These are phyloP conservation scores for Martiniozyma abietophila DNA, from an alignment of 805 yeast species.

Conservation along the genomic window DNA sequence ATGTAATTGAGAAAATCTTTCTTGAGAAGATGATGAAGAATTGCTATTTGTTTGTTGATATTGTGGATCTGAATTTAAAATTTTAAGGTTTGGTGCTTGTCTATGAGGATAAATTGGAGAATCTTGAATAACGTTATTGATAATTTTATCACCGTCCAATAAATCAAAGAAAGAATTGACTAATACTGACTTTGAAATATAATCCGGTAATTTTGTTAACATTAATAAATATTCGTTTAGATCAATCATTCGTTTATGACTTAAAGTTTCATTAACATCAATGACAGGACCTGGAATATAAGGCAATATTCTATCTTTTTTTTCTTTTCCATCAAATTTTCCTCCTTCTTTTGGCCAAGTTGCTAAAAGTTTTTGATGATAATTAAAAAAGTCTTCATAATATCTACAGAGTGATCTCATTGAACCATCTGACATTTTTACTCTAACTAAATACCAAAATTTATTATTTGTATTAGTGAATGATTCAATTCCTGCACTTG, in stretches of 20 bases:
- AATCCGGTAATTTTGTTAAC: slow-evolving; percentile 61
- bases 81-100: slow-evolving; percentile 24
- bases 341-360: slow-evolving; percentile 92
- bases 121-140: slow-evolving; percentile 11
- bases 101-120: slow-evolving; percentile 23
- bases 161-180: slow-evolving; percentile 67
- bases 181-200: slow-evolving; percentile 60
- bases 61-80: slow-evolving; percentile 17
- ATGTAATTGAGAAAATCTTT: slow-evolving; percentile 37
- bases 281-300: slow-evolving; percentile 95
- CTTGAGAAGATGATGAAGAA: slow-evolving; percentile 35
- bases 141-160: slow-evolving; percentile 53
- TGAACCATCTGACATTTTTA: slow-evolving; percentile 59
- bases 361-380: slow-evolving; percentile 76
- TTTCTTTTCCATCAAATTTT: slow-evolving; percentile 55
- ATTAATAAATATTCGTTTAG: slow-evolving; percentile 43
- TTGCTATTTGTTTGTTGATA: slow-evolving; percentile 8
- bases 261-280: slow-evolving; percentile 69
- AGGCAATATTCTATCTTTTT: slow-evolving; percentile 78
- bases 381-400: slow-evolving; percentile 93
- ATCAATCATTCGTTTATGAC: slow-evolving; percentile 45
- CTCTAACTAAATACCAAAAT: slow-evolving; percentile 77
- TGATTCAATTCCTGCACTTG: slow-evolving; percentile 68
- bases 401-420: slow-evolving; percentile 69
- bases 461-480: slow-evolving; percentile 77